Evolutionary conservation across 805 yeast genomes (phyloP).

Genomic region (Maudiozyma pseudohumilis): DNA sequence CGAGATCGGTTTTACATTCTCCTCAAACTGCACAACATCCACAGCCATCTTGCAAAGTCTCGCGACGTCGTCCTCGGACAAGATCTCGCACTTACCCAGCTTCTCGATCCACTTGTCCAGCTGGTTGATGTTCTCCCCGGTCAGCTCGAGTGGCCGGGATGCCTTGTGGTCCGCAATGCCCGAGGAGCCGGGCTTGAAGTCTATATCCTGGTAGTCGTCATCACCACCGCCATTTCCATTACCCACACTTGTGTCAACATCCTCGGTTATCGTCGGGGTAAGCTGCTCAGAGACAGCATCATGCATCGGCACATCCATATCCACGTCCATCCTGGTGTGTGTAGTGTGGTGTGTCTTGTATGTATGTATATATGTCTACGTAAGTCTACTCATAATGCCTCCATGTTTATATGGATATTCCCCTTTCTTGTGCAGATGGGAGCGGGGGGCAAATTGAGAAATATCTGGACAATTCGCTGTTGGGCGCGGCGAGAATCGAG

Average conservation of each 20-base stretch:
- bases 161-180: constrained; percentile 33
- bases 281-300: constrained; percentile 45
- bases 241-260: constrained; percentile 17
- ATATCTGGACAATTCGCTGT: too few relatives aligned
- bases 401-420: not conserved
- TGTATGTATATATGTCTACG: not conserved
- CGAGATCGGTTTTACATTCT: constrained; percentile 88
- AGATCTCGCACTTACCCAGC: constrained; percentile 67
- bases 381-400: not conserved
- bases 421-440: not conserved
- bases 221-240: constrained; percentile 13
- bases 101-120: constrained; percentile 84
- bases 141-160: constrained; percentile 32
- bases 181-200: constrained; percentile 27
- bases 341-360: not conserved
- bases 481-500: too few relatives aligned
- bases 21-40: constrained; percentile 83
- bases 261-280: constrained; percentile 27
- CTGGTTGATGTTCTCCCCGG: constrained; percentile 46
- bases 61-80: constrained; percentile 70
- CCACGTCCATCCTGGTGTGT: constrained; percentile 36
- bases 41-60: constrained; percentile 81
- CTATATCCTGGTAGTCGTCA: constrained; percentile 19
- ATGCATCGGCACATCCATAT: constrained; percentile 78
- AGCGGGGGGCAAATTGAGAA: not conserved